Base-by-base conservation (phyloP, 306 rosid species). In the Cicer judaicum region DNA sequence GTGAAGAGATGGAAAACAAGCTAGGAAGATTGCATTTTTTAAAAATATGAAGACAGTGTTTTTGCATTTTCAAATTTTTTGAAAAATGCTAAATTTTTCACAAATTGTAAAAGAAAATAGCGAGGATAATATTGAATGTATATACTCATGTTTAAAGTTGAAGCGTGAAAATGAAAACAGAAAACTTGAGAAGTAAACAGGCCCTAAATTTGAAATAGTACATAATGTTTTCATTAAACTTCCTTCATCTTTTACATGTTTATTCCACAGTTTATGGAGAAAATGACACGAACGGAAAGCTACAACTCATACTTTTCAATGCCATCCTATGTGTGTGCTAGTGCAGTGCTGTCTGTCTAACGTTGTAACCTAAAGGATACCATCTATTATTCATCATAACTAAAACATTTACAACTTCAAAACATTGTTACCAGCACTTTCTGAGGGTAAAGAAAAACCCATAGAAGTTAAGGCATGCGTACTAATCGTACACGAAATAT, bases 221-320 rank as follows among this genome's bases (percentile, higher is more conserved):
- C 49, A 54, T 10, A 10, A 40, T 66, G 54, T 59, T 46, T 29
- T 18, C 14, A 52, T 46, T 54, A 75, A 64, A 49, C 48, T 44
- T 55, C 63, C 18, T 59, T 34, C 73, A 44, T 16, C 61, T 68
- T 67, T 63, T 53, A 67, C 73, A 52, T 78, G 38, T 53, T 68
- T 82, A 18, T 43, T 36, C 70, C 43, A 77, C 40, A 49, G 75
- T 52, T 1, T 21, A 16, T 10, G 5, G 29, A 73, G 21, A 36
- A 10, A 67, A 38, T 76, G 52, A 73, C 46, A 38, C 13, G 16
- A 77, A 34, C 57, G 18, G 53, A 38, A 10, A 53, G 70, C 70
- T 11, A 6, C 59, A 15, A 7, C 59, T 52, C 59, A 52, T 52
- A 54, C 52, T n/a, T 42, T 41, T 42, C 56, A 56, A 52, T 44